Evolutionary conservation across 179 eudicot genomes (phyloP).

Genomic region (Spinacia oleracea): DNA sequence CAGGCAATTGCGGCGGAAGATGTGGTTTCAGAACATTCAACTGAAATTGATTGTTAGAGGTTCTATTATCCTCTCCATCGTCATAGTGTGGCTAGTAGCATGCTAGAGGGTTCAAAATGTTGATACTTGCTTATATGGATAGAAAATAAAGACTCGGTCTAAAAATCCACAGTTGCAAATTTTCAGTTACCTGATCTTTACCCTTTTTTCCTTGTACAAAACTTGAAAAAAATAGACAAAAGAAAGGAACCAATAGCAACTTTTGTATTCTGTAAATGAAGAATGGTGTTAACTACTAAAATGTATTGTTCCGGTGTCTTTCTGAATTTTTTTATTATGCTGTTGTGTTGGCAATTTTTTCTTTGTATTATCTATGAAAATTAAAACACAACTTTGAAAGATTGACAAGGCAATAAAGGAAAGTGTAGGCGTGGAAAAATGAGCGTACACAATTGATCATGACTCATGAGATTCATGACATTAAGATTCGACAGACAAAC

Average conservation of each 20-base stretch:
- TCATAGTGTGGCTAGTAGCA: constrained; percentile 71
- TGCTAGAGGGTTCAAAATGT: constrained; percentile 76
- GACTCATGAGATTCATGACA: no score
- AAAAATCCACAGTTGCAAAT: constrained; percentile 10
- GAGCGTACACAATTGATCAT: no score
- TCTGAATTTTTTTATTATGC: no score
- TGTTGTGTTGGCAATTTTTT: no score
- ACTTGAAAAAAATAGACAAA: not conserved
- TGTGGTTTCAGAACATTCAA: constrained; percentile 93
- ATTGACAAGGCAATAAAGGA: no score
- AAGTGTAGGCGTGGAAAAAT: no score
- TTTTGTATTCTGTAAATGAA: constrained; percentile 24
- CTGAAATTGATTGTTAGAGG: constrained; percentile 78
- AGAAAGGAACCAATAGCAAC: not conserved
- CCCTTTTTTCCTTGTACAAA: constrained; percentile 24
- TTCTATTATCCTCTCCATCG: constrained; percentile 45
- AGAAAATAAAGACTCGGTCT: constrained; percentile 3
- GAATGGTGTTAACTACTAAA: constrained; percentile 7
- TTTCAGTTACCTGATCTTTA: constrained; percentile 15
- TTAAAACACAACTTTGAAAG: no score
- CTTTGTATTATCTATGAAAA: no score
- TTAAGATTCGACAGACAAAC: no score
- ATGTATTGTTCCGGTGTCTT: no score
- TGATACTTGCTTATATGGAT: constrained; percentile 20
- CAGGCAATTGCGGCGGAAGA: constrained; percentile 77